Base-by-base conservation (phyloP, 164 flowering plant genomes). In the Chloranthus sessilifolius region DNA sequence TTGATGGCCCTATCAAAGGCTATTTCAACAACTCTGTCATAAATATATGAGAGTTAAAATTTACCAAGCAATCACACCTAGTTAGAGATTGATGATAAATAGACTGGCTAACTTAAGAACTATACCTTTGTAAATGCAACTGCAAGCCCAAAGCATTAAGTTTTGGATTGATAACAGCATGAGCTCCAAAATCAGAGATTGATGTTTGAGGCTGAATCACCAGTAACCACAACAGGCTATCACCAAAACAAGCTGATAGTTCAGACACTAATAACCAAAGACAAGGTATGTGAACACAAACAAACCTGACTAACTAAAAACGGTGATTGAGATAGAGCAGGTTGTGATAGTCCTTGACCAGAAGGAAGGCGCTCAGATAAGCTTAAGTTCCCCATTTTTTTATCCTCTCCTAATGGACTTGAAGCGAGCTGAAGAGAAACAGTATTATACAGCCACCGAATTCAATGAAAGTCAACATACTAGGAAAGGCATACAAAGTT, bases 1-100 rank as follows among this genome's bases (percentile, higher is more conserved):
- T 81, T 86, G 64, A 94, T 77, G 43, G 97, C 96, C 69, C 88
- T 78, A 56, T 94, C 97, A 86, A 94, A 79, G 10, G 95, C 88
- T 58, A 71, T 44, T 30, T 95, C 95, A 62, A 89, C 80, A 60
- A 77, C 78, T 60, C 99, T 94, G 88, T 37, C 53, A 56, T n/a
- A 63, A n/a, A n/a, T n/a, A 44, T 15, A 24, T 11, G 6, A 44
- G 2, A 0, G 14, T 35, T 21, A 31, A 14, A 7, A 25, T 35
- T 14, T 2, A 28, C 16, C 34, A 20, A 37, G 4, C n/a, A 35
- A 26, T 20, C 15, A 8, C 14, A 49, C 15, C 28, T 29, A 41
- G 7, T 29, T 28, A 7, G 27, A 19, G 52, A 25, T 11, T 17
- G 36, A 8, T 19, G 15, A 31, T 12, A 7, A 29, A 29, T 8